phyloP scores from a whole-genome alignment of 257 asterid species.

The Dorcoceras hygrometricum region DNA sequence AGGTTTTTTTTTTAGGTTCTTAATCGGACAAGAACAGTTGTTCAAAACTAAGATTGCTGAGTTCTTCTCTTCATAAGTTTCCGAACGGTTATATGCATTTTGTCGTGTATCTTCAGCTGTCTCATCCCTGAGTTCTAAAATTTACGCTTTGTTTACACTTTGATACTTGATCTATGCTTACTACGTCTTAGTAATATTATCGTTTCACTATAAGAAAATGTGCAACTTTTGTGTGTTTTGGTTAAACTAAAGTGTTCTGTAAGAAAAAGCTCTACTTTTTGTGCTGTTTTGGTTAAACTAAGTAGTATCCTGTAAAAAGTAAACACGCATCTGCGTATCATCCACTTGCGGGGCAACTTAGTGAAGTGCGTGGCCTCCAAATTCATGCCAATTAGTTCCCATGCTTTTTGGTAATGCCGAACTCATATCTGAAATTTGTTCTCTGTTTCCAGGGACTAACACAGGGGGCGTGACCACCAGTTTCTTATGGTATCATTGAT shows the following conservation, averaged over 20 bases:
- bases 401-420: neutral
- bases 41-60: neutral
- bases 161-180: neutral
- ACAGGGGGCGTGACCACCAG: neutral
- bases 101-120: neutral
- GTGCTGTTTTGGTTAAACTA: neutral
- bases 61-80: neutral
- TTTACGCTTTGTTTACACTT: too few relatives aligned
- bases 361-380: neutral
- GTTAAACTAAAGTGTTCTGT: neutral
- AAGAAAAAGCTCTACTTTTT: neutral
- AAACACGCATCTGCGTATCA: neutral
- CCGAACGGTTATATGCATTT: neutral
- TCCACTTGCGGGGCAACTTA: neutral
- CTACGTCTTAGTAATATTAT: neutral
- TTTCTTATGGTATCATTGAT: constrained; percentile 12
- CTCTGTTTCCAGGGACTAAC: constrained; percentile 37
- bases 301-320: neutral
- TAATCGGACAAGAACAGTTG: neutral
- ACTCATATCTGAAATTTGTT: neutral
- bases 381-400: neutral
- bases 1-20: constrained; percentile 7
- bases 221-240: neutral
- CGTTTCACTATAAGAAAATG: neutral
- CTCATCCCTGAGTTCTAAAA: neutral